Evolutionary conservation across 2,329 filamentous ascomycete species (phyloP).

Genomic region (Alternaria gaisen): DNA sequence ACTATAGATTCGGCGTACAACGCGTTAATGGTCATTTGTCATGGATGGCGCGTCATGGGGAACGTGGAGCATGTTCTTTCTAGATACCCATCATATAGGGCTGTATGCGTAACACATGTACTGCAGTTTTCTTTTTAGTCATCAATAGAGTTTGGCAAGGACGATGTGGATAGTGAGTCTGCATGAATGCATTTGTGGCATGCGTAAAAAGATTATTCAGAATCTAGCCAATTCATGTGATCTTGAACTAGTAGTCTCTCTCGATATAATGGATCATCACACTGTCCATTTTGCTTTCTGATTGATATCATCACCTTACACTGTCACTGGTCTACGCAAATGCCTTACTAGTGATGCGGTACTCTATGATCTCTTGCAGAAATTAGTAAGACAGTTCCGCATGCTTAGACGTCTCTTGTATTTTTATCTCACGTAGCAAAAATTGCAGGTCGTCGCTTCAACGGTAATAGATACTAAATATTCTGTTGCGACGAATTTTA

Average conservation of each 20-base stretch:
- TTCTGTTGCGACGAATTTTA: not conserved
- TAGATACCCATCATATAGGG: constrained; percentile 11
- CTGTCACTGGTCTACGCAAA: not conserved
- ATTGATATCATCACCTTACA: not conserved
- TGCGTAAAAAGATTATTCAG: not conserved
- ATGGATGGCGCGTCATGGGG: not conserved
- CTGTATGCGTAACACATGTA: constrained; percentile 3
- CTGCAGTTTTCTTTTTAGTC: not conserved
- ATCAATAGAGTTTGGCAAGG: not conserved
- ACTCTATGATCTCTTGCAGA: not conserved
- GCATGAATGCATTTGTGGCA: not conserved
- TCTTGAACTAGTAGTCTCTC: not conserved
- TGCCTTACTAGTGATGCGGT: not conserved
- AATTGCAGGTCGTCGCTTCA: not conserved
- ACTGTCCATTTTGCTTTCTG: not conserved
- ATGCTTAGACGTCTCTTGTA: not conserved
- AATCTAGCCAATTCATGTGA: not conserved
- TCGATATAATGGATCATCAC: not conserved
- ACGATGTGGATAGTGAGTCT: not conserved
- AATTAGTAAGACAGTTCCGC: not conserved
- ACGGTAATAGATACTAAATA: too few relatives aligned
- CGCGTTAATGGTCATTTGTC: not conserved
- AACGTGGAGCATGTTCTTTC: not conserved
- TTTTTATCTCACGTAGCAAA: not conserved
- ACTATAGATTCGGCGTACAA: not conserved